Base-by-base conservation (phyloP, 2,329 filamentous ascomycete genomes). In the Monilinia aucupariae region DNA sequence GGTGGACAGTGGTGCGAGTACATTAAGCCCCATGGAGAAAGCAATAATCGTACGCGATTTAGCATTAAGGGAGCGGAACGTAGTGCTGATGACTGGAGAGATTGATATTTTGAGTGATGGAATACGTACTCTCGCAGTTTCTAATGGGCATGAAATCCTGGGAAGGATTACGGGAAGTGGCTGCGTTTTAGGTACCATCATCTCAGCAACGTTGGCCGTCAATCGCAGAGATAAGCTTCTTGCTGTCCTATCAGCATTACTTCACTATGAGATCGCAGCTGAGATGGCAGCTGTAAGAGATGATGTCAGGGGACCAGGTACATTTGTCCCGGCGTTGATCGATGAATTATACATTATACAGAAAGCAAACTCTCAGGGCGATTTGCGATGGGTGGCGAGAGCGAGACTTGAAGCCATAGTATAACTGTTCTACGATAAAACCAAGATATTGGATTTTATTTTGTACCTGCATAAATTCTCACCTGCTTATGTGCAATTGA, bases 271-370 rank as follows among this genome's bases (percentile, higher is more conserved):
- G 74, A 82, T 89, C 67, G 87, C 87, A 1, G 75, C 75, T 30
- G 75, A 76, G 62, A 77, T 85, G 27, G 85, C 85, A 1, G 90
- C 91, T 0, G 88, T 93, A 76, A 76, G 85, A 59, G 75, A 77
- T 0, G 81, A 86, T 66, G 90, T 94, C 3, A 80, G 79, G 64
- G 93, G 93, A 0, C 92, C 93, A 0, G 93, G 93, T 0, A 91
- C 86, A 0, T 97, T 97, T 78, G 86, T 96, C 15, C 88, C 91
- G 0, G 87, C 87, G 0, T 92, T 97, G 71, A 77, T 97, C 49
- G 93, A 97, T 69, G 89, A 84, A 75, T 70, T 88, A 66, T 81
- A 80, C 68, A 73, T 74, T 30, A 70, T 85, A 22, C 75, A 83
- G 61, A 77, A 77, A 67, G 78, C 78, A 39, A 82, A 82, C 3